Evolutionary conservation across 2,329 filamentous ascomycete species (phyloP).

Genomic region (Colletotrichum sp.): DNA sequence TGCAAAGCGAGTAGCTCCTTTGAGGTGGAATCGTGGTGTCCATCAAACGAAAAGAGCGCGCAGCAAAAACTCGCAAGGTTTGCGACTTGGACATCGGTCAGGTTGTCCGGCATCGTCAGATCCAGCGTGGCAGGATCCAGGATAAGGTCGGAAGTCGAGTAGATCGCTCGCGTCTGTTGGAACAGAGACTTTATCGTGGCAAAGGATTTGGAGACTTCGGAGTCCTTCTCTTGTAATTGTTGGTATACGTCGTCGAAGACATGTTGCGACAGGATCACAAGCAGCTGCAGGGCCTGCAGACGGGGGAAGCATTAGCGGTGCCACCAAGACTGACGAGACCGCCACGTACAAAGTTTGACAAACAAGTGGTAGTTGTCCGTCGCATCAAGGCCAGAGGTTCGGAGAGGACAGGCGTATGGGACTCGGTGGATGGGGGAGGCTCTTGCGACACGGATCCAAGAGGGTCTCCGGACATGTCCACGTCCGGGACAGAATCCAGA

Average conservation of each 20-base stretch:
- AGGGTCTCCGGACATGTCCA: conserved; percentile 27
- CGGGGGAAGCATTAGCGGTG: conserved; percentile 6
- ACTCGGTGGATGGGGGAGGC: conserved; percentile 21
- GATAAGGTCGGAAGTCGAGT: conserved; percentile 32
- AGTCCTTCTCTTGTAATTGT: conserved; percentile 35
- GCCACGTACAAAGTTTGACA: conserved; percentile 45
- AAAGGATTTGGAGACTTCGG: conserved; percentile 38
- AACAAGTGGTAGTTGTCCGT: conserved; percentile 40
- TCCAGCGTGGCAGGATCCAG: conserved; percentile 34
- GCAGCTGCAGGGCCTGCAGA: conserved; percentile 41
- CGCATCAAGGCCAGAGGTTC: conserved; percentile 44
- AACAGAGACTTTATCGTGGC: conserved; percentile 35
- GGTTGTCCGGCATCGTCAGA: conserved; percentile 37
- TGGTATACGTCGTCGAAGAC: conserved; percentile 40
- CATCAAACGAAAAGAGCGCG: conserved; percentile 42
- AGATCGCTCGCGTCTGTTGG: conserved; percentile 37
- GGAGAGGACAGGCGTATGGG: conserved; percentile 35
- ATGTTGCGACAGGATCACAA: conserved; percentile 41
- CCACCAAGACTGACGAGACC: conserved; percentile 13
- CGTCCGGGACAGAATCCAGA: conserved; percentile 32
- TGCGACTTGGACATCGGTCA: conserved; percentile 47
- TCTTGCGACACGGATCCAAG: conserved; percentile 19
- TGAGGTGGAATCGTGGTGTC: conserved; percentile 35
- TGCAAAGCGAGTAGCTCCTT: conserved; percentile 51
- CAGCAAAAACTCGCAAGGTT: conserved; percentile 53